phyloP scores from a whole-genome alignment of 805 yeast species.

The Starmerella bacillaris region DNA sequence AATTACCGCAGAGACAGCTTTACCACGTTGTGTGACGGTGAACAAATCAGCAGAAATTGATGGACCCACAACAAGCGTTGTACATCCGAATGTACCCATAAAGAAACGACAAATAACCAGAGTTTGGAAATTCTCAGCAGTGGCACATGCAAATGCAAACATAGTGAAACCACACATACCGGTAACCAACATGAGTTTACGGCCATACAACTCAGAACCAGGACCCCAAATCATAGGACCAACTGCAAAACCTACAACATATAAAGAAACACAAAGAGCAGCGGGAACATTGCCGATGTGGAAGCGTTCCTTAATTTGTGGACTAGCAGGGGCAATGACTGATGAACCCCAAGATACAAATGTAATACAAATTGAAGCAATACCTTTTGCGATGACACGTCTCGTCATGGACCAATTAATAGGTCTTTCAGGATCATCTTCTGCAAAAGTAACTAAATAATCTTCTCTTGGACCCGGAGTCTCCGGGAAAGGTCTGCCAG shows the following conservation, averaged over 20 bases:
- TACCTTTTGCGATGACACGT: constrained; percentile 19
- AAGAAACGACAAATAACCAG: constrained; percentile 38
- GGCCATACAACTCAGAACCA: constrained; percentile 32
- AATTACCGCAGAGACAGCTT: constrained; percentile 34
- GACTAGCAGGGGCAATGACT: constrained; percentile 26
- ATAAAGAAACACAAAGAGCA: constrained; percentile 38
- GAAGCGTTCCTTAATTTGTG: constrained; percentile 24
- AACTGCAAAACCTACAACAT: constrained; percentile 46
- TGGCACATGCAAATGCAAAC: constrained; percentile 35
- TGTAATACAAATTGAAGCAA: constrained; percentile 24
- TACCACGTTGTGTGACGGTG: constrained; percentile 33
- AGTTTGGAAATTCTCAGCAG: constrained; percentile 34
- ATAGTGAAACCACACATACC: constrained; percentile 21
- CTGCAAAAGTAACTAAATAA: constrained; percentile 20
- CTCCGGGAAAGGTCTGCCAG: constrained; percentile 13
- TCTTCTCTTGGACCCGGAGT: constrained; percentile 12
- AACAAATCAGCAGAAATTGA: constrained; percentile 44
- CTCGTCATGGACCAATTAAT: constrained; percentile 32
- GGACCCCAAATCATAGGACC: constrained; percentile 57
- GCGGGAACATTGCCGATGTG: constrained; percentile 32
- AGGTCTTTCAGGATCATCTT: constrained; percentile 39
- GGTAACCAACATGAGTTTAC: constrained; percentile 32
- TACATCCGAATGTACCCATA: constrained; percentile 42
- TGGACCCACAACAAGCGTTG: constrained; percentile 42
- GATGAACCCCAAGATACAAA: constrained; percentile 31